Evolutionary conservation across 192 early-diverging fungal species (phyloP), one percentile per base, ranked within the genome.

Genomic region (Spinellus fusiger): DNA sequence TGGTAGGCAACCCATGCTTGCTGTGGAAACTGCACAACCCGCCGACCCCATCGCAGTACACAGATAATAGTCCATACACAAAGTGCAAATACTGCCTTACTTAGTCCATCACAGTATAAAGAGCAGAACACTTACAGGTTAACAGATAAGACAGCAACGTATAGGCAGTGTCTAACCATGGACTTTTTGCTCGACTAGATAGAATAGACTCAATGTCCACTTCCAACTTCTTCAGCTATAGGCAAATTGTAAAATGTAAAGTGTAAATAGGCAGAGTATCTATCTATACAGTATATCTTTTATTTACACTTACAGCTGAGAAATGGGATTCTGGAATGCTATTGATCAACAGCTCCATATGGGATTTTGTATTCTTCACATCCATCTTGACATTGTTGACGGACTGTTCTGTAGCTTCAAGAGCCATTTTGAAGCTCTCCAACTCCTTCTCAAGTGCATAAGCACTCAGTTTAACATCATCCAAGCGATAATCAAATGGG

Each of bases 191-290:
- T 31, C 71, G 61, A 15, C 64, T 73, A 23, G 65, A 56, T 16
- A 68, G 34, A 46, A 73, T 73, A 13, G 57, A 64, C 20, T 67
- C 65, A 8, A 73, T 59, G 29, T 68, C 62, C 5, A 65, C 66
- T 50, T 73, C 71, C 16, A 73, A 51, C 31, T 38, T 54, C 49
- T 73, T 73, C 6, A 73, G 35, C 71, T 73, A 54, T 5, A 53
- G 3, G 46, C 16, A 16, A 5, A 46, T 1, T 32, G 0, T 37
- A 54, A 38, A 40, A 8, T 4, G 4, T 9, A 47, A 52, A 56
- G 20, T 16, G 13, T 27, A 16, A 22, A 5, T 37, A 50, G 8
- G 52, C 52, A 31, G 32, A 12, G 23, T 4, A 33, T 15, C 4
- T 32, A 49, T 8, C 31, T 33, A 23, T 23, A 20, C 0, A 59